These are phyloP conservation scores for Cladosporium sp. DNA, from an alignment of 2,329 filamentous ascomycete species.

Conservation along the genomic window DNA sequence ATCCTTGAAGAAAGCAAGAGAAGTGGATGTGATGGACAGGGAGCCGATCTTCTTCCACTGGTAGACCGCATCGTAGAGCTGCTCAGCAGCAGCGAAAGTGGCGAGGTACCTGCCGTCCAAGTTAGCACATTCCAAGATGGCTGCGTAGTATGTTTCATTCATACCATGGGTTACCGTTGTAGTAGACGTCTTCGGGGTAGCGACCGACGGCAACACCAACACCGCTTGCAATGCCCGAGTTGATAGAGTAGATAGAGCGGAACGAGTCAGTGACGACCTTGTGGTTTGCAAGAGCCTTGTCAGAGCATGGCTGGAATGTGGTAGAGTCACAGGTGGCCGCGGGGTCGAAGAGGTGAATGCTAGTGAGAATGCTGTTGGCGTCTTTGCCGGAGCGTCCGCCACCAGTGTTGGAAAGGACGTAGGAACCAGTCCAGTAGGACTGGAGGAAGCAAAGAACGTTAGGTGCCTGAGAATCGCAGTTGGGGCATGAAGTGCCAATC, in stretches of 20 bases:
- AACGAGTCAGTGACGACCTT: constrained; percentile 76
- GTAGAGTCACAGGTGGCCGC: constrained; percentile 62
- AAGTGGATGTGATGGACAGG: constrained; percentile 65
- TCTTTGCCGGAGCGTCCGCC: constrained; percentile 69
- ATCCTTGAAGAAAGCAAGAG: constrained; percentile 71
- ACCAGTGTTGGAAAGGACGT: constrained; percentile 68
- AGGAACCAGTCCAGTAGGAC: constrained; percentile 70
- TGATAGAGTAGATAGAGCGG: constrained; percentile 69
- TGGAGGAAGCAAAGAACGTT: constrained; percentile 74
- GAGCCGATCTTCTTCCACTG: constrained; percentile 67
- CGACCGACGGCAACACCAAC: constrained; percentile 54
- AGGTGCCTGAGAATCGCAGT: constrained; percentile 66
- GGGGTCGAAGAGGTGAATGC: constrained; percentile 67
- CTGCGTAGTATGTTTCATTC: not conserved
- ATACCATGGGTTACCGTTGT: constrained; percentile 75
- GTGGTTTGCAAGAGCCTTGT: constrained; percentile 65
- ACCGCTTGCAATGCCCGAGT: constrained; percentile 63
- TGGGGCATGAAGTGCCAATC: constrained; percentile 61
- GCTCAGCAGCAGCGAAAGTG: constrained; percentile 76
- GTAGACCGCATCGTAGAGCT: constrained; percentile 74
- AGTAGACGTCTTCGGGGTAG: constrained; percentile 65
- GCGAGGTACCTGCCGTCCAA: constrained; percentile 55
- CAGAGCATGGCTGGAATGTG: constrained; percentile 78
- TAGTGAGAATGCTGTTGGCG: constrained; percentile 64
- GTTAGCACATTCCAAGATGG: not conserved